Evolutionary conservation across 2,329 filamentous ascomycete species (phyloP), one percentile per base, ranked within the genome.

Genomic region (Paradendryphiella salina): DNA sequence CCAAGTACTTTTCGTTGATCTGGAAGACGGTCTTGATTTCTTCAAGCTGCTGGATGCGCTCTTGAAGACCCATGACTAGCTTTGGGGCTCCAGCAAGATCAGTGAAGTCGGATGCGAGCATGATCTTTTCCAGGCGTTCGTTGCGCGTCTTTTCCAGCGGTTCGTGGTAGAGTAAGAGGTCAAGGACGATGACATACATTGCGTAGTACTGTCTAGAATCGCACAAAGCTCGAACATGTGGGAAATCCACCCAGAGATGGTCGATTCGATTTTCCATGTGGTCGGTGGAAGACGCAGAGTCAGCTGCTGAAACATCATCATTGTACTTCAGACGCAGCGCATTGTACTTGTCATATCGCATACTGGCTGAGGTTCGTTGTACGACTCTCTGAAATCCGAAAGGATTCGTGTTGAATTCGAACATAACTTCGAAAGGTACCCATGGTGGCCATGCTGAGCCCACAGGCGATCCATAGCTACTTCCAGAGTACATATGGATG

Each of bases 361-460:
- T 80, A 77, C 88, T 92, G 17, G 93, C 94, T 4, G 93, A 99
- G 1, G 94, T 99, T 72, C 95, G 93, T 71, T 97, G 90, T 9
- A 99, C 92, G 23, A 99, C 92, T 53, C 94, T 86, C 71, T 93
- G 93, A 79, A 99, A 99, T n/a, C 95, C 94, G 66, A 96, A 96
- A 0, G 94, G 93, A 71, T 96, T 92, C 5, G 88, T 82, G 59
- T 93, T 80, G 73, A 96, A 99, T 73, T 97, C 92, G 66, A 96
- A 96, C 87, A 99, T 96, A 63, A 96, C 90, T 75, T 99, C 94
- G 77, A 99, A 87, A 0, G 94, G 94, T 38, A 97, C 90, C 94
- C 94, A 99, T 0, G 94, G 94, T 9, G 94, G 94, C 94, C 95
- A 99, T 13, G 89, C 86, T 3, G 91, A 90, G 8, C 90, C 90